Evolutionary conservation across 768 basidiomycete species (phyloP), one percentile per base, ranked within the genome.

Genomic region (Boletus patriciae): DNA sequence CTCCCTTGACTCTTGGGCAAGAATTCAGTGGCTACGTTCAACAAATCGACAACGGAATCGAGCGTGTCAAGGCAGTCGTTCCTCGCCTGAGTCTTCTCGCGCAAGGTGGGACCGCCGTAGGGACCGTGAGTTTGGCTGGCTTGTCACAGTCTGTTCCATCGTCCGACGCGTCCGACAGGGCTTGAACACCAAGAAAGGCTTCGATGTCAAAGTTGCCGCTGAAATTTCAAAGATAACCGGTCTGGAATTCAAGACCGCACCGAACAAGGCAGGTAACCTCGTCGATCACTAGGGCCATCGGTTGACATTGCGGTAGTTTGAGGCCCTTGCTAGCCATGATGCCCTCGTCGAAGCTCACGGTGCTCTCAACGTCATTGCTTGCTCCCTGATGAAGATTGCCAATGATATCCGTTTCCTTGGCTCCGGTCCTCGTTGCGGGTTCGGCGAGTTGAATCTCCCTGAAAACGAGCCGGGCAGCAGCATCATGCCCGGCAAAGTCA

Each of bases 401-500:
- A 98, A 99, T 71, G 97, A 99, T 68, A 96, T 99, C 70, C 88
- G 97, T 50, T 98, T 90, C 82, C 88, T 99, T 63, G 96, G 87
- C 25, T 98, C 96, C 47, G 97, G 97, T 54, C 97, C 97, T 56
- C 90, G 97, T 43, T 99, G 97, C 67, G 97, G 97, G 54, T 82
- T 99, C 45, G 97, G 97, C 23, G 97, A 99, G 75, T 78, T 99
- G 40, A 86, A 83, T 65, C 76, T 98, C 49, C 97, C 97, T 12
- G 97, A 98, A 77, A 99, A 99, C 73, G 97, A 99, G 76, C 97
- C 97, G 43, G 97, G 97, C 46, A 95, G 93, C 68, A 96, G 93
- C 56, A 98, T 99, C 76, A 99, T 99, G 97, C 97, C 95, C 8
- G 97, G 97, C 58, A 98, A 99, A 78, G 97, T 99, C 57, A 99